These are phyloP conservation scores for Ichthyophthirius multifiliis DNA, from an alignment of 169 alveolate species.

Conservation along the genomic window DNA sequence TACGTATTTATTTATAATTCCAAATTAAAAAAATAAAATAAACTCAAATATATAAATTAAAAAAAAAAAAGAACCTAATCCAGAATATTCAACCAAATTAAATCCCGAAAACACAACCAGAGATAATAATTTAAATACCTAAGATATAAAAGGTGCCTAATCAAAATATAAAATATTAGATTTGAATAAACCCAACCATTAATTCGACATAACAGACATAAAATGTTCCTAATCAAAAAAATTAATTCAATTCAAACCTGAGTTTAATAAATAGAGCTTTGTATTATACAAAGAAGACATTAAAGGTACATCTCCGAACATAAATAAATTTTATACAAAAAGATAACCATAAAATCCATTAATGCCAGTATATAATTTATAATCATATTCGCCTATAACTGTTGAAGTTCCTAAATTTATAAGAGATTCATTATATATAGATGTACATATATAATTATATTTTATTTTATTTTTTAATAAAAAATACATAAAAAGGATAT, in stretches of 20 bases:
- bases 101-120: background rate
- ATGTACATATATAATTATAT: background rate
- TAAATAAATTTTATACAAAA: background rate
- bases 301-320: background rate
- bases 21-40: no score
- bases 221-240: background rate
- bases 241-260: background rate
- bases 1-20: background rate
- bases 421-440: background rate
- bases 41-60: background rate
- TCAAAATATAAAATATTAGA: background rate
- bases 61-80: background rate
- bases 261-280: background rate
- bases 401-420: background rate
- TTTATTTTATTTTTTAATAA: background rate
- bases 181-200: background rate
- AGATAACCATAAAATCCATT: slow-evolving; percentile 3
- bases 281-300: background rate
- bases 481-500: background rate
- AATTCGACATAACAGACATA: background rate
- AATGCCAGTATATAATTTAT: background rate
- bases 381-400: background rate
- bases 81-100: background rate
- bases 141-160: background rate
- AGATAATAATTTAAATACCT: background rate